Conservation (phyloP, 2,329 filamentous ascomycete species). For the Drechslerella coelobrocha region DNA sequence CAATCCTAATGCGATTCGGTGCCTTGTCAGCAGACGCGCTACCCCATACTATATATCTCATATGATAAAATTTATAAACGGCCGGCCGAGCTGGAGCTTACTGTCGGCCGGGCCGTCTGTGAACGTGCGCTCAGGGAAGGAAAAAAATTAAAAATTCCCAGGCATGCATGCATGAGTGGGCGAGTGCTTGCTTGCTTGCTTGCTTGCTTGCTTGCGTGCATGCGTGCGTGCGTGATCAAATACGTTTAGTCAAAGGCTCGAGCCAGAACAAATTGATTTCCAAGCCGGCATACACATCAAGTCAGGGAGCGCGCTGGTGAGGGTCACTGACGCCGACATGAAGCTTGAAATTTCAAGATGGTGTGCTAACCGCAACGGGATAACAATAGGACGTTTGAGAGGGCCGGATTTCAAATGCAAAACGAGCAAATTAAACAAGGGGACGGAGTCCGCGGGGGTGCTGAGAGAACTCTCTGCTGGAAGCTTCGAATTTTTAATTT, state of each 20-base stretch:
- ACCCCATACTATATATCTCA: constrained; percentile 3
- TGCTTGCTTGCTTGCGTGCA: too few species aligned
- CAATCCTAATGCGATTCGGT: constrained; percentile 35
- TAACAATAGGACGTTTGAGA: background rate
- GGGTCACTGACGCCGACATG: background rate
- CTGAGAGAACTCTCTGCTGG: background rate
- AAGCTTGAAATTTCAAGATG: background rate
- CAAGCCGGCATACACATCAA: background rate
- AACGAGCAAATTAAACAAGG: constrained; percentile 6
- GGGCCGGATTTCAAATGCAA: background rate
- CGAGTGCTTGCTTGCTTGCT: too few species aligned
- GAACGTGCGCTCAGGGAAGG: too few species aligned
- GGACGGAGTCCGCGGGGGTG: too few species aligned
- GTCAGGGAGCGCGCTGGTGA: too few species aligned
- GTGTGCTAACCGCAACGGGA: background rate
- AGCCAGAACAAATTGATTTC: background rate
- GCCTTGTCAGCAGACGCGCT: constrained; percentile 32
- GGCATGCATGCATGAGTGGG: too few species aligned
- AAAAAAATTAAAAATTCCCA: constrained; percentile 7
- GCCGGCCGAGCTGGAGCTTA: too few species aligned
- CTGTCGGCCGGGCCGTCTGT: too few species aligned
- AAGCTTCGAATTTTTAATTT: background rate
- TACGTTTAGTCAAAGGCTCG: background rate
- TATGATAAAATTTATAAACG: too few species aligned
- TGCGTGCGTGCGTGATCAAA: background rate